phyloP scores from a whole-genome alignment of 2,329 filamentous ascomycete species.

The Bipolaris zeicola region DNA sequence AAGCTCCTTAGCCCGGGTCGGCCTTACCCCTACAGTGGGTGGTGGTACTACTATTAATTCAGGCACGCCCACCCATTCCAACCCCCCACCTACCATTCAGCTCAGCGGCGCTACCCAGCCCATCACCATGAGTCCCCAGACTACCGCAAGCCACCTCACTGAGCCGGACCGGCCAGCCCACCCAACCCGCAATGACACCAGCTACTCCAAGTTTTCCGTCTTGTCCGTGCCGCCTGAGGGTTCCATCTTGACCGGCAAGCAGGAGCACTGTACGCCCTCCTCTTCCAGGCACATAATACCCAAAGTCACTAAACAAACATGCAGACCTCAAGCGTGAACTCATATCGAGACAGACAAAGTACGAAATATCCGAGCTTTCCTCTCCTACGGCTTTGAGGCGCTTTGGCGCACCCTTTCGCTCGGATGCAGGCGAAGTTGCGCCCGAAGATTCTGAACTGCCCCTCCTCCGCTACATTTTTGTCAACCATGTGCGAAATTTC shows the following conservation, averaged over 20 bases:
- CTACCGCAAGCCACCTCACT: constrained; percentile 26
- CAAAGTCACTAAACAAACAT: constrained; percentile 14
- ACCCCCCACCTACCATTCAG: constrained; percentile 37
- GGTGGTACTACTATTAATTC: constrained; percentile 15
- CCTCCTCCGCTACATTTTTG: constrained; percentile 94
- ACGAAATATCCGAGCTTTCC: constrained; percentile 90
- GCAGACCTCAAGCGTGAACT: constrained; percentile 95
- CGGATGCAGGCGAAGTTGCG: constrained; percentile 88
- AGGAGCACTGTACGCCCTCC: constrained; percentile 82
- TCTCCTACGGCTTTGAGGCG: constrained; percentile 92
- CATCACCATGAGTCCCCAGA: constrained; percentile 36
- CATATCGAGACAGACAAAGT: constrained; percentile 84
- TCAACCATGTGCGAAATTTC: constrained; percentile 96
- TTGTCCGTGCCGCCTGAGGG: constrained; percentile 59
- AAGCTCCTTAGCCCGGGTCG: constrained; percentile 11
- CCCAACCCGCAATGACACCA: constrained; percentile 37
- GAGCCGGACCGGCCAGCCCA: constrained; percentile 28
- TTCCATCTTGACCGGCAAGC: constrained; percentile 83
- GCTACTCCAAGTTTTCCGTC: constrained; percentile 48
- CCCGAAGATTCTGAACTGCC: constrained; percentile 93
- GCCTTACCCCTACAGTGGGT: not conserved
- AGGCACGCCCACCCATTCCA: constrained; percentile 30
- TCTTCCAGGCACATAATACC: not conserved
- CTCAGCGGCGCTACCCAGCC: constrained; percentile 42
- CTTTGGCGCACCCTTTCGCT: constrained; percentile 94